Percentiles rank a stretch among this genome's conserved stretches.
Evolutionary conservation across 768 basidiomycete species (phyloP).

Genomic region (Mycena olivaceomarginata): DNA sequence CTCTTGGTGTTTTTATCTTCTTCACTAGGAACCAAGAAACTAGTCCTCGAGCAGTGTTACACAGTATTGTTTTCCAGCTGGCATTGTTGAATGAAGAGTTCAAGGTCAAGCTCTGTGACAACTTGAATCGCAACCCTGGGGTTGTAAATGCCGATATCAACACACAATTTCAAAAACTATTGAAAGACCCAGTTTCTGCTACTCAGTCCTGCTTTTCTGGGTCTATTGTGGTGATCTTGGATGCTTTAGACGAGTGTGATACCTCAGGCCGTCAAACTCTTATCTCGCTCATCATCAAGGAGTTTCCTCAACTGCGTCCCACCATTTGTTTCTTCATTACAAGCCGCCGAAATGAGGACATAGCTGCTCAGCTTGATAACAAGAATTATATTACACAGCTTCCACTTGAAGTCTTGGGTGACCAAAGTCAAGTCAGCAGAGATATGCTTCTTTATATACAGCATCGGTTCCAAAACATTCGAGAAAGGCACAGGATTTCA

Average conservation of each 20-base stretch:
- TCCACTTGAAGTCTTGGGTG: no score
- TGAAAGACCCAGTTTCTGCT: constrained; percentile 12
- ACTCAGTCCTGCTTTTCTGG: not conserved
- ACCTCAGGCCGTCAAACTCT: no score
- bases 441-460: constrained; percentile 8
- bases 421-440: constrained; percentile 2
- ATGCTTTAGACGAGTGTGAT: no score
- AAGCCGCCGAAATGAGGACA: no score
- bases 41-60: not conserved
- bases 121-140: no score
- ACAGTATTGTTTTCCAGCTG: constrained; percentile 1
- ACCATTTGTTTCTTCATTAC: no score
- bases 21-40: not conserved
- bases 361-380: no score
- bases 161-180: constrained; percentile 6
- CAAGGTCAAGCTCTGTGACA: not conserved
- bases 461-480: constrained; percentile 4
- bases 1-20: no score
- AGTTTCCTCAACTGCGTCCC: no score
- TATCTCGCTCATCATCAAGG: no score
- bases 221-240: no score
- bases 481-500: not conserved
- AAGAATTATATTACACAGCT: no score
- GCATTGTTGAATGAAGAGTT: constrained; percentile 9
- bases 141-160: not conserved